A percentile compares a stretch with the other conserved stretches of the same genome.
Conservation (phyloP, 371 early-diverging fungal species). For the Apophysomyces elegans region DNA sequence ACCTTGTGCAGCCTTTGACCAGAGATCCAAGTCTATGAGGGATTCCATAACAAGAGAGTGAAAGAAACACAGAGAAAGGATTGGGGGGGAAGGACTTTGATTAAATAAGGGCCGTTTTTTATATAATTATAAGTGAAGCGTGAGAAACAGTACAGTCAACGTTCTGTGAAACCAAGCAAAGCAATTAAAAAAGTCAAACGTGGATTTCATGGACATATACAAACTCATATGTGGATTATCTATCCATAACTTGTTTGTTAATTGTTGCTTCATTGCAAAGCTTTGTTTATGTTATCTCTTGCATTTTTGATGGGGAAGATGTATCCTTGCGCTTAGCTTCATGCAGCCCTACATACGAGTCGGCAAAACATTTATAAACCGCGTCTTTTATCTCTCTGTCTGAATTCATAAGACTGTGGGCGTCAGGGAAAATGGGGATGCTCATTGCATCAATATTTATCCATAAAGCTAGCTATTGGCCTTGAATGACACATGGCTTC, state of each 20-base stretch:
- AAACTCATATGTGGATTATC: no score
- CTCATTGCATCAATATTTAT: conserved; percentile 8
- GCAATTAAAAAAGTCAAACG: background rate
- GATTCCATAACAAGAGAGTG: conserved; percentile 10
- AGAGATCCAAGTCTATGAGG: conserved; percentile 26
- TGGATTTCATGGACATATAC: no score
- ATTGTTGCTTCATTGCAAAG: no score
- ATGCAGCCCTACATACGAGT: conserved; percentile 1
- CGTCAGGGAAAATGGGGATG: no score
- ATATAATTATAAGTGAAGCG: background rate
- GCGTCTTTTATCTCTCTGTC: background rate
- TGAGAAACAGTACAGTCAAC: conserved; percentile 1
- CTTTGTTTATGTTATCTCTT: no score
- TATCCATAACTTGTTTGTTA: no score
- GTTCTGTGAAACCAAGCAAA: conserved; percentile 2
- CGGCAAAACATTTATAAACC: background rate
- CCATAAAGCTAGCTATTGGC: background rate
- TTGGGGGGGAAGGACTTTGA: background rate
- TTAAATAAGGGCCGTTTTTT: conserved; percentile 1
- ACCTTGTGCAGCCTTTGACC: conserved; percentile 38
- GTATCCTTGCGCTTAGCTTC: background rate
- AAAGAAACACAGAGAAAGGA: background rate
- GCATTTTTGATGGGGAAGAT: no score
- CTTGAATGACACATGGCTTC: background rate
- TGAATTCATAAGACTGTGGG: no score